Conservation (phyloP, 768 basidiomycete genomes). For the Lactarius hengduanensis region DNA sequence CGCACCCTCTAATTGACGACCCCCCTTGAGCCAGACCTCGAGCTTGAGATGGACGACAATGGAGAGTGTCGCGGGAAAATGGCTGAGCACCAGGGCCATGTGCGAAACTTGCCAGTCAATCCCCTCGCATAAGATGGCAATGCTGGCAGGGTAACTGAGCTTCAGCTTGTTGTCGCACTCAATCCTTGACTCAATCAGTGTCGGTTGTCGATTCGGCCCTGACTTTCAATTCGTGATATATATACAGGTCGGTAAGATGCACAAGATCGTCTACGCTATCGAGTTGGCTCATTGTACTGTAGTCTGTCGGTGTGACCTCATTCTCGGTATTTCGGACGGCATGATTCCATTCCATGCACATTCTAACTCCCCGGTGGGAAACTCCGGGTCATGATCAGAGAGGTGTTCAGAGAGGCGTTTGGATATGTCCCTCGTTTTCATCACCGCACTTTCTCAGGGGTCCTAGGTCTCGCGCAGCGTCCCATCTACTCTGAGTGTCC, state of each 20-base stretch:
- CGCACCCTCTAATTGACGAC: no score
- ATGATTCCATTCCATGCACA: conserved; percentile 22
- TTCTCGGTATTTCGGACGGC: not conserved
- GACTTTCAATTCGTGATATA: not conserved
- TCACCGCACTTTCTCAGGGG: conserved; percentile 9
- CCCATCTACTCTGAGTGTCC: not conserved
- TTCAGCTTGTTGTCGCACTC: no score
- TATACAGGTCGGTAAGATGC: not conserved
- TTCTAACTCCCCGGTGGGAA: conserved; percentile 13
- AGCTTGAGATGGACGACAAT: not conserved
- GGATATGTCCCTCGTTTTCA: conserved; percentile 6
- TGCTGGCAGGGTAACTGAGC: no score
- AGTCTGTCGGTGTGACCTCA: not conserved
- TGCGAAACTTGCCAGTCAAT: no score
- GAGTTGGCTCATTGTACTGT: not conserved
- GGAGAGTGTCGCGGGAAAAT: not conserved
- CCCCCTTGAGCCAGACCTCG: no score
- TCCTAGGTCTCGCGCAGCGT: not conserved
- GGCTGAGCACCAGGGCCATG: not conserved
- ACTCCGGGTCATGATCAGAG: not conserved
- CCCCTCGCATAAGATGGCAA: no score
- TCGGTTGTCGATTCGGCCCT: not conserved
- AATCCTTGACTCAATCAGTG: not conserved
- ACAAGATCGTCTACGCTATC: not conserved
- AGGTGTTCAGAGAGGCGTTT: conserved; percentile 8